Base-by-base conservation (phyloP, 2,329 filamentous ascomycete species). In the Neoarthrinium moseri region DNA sequence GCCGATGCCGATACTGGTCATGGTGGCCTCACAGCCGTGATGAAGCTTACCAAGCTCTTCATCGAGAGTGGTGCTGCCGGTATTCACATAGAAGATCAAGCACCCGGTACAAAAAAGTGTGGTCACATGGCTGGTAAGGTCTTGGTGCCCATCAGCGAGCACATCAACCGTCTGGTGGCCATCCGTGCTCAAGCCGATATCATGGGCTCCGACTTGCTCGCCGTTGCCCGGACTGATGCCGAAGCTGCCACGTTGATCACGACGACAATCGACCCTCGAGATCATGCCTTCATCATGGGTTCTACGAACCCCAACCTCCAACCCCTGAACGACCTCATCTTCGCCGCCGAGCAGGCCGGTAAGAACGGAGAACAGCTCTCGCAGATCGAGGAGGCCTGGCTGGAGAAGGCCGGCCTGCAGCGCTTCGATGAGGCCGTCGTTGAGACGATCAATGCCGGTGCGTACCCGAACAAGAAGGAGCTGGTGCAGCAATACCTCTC, bases 71-170 rank as follows among this genome's bases (percentile, higher is more conserved):
- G 94, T 58, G 94, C 94, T 36, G 94, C 94, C 33, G 94, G 94
- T 56, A 96, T 99, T 62, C 94, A 99, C 72, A 96, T 99, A 58
- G 94, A 99, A 72, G 94, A 99, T 67, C 94, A 97, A 72, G 92
- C 94, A 4, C 92, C 94, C 3, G 94, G 94, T 45, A 97, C 94
- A 40, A 99, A 99, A 83, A 99, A 99, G 81, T 99, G 94, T 68
- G 94, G 94, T 53, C 94, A 97, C 74, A 97, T 97, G 94, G 94
- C 94, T 55, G 94, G 94, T 63, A 97, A 97, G 75, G 94, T 97
- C 34, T 78, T 99, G 50, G 94, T 99, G 43, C 94, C 94, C 41
- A 95, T 96, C 65, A 89, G 84, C 70, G 94, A 99, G 75, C 94
- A 99, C 75, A 96, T 97, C 74, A 97, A 96, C 76, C 87, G 94